Base-by-base conservation (phyloP, 805 yeast species). In the Lachancea waltii region DNA sequence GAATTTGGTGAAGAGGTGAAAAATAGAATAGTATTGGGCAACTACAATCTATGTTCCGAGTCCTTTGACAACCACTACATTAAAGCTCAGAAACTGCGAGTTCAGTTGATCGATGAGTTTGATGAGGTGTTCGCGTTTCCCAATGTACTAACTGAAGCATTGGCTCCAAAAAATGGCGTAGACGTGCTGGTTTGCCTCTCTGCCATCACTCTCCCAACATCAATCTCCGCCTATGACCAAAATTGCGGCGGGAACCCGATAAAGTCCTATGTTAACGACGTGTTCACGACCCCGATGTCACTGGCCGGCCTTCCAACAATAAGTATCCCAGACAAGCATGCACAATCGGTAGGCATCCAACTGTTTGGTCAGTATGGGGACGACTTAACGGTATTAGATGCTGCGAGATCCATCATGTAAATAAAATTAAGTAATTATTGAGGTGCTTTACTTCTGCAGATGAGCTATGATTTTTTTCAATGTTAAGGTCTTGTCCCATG, bases 271-370 rank as follows among this genome's bases (percentile, higher is more conserved):
- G 67, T 81, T 37, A 84, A 86, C 57, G 99, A 92, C 59, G 76
- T 83, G 0, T 69, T 87, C 40, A 85, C 96, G 0, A 82, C 87
- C 4, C 97, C 98, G 0, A 83, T 92, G 28, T 87, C 95, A 1
- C 62, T 94, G 41, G 94, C 95, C 0, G 97, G 97, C 0, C 58
- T 90, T 2, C 99, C 99, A 1, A 76, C 95, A 0, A 69, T 90
- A 8, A 73, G 82, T 1, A 64, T 89, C 2, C 99, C 99, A 0
- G 69, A 71, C 49, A 51, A 45, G 5, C 26, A 40, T 4, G 51
- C 51, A 2, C 58, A 62, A 1, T 59, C 62, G 1, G 62, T 73
- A 8, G 95, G 95, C 0, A 64, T 92, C 19, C 97, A 94, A 54
- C 48, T 92, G 2, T 73, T 81, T 53, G 95, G 89, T 1, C 97